Evolutionary conservation across 2,329 filamentous ascomycete genomes (phyloP), one percentile per base, ranked within the genome.

Genomic region (Paraphaeosphaeria sporulosa): DNA sequence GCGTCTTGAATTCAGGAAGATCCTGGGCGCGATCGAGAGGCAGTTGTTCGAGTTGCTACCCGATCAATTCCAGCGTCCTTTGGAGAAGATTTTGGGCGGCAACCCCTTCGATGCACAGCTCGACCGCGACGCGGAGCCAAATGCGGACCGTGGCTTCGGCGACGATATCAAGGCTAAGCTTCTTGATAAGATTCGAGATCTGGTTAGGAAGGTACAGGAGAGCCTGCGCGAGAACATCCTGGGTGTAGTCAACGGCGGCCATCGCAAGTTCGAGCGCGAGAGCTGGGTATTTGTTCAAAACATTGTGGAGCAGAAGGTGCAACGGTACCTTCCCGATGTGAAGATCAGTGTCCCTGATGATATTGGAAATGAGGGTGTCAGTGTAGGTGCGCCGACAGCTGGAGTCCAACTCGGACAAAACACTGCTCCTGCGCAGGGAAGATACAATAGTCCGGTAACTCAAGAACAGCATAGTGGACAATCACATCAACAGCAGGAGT

Each of bases 251-350:
- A 73, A 73, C 38, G 71, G 71, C 13, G 71, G 71, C 4, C 71
- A 73, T 49, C 70, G 71, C 50, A 71, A 70, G 32, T 70, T 73
- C 38, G 71, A 73, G 61, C 69, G 62, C 10, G 63, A 72, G 46
- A 73, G 71, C 58, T 73, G 71, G 71, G 63, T 71, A 19, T 72
- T 73, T 21, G 71, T 73, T 34, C 71, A 73, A 40, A 54, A 58
- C n/a, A 73, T 69, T 55, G 71, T 73, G 10, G 71, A 73, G 59
- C 66, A 71, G 47, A 73, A 73, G 57, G 66, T 73, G 3, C 71
- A 73, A 46, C 64, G 58, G 25, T 72, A 73, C 32, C 60, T 73
- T 2, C 71, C 71, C 7, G 67, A 73, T 34, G 71, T 73, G 13
- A 70, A 72, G 58, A 73, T 73, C 52, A 62, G 60, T 5, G 70